Percentiles rank a stretch among this genome's conserved stretches.
Evolutionary conservation across 2,329 filamentous ascomycete species (phyloP).

Genomic region (Paracorniculantispora psalliotae): DNA sequence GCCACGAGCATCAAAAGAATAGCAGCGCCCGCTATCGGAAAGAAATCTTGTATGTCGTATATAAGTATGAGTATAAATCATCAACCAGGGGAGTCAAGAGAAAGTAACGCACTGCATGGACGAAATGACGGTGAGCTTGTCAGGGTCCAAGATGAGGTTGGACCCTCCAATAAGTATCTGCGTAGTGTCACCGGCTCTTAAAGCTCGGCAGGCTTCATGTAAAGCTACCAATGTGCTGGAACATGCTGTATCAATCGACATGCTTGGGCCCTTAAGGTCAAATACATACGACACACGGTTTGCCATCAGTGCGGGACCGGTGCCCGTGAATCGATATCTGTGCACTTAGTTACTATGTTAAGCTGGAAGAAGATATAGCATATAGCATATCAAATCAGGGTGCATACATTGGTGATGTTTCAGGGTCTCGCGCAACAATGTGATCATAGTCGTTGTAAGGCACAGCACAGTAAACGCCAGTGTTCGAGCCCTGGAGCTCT

Average conservation of each 20-base stretch:
- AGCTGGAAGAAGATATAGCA: neutral
- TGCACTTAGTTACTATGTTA: no score
- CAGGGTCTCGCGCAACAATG: neutral
- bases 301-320: neutral
- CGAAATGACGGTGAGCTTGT: no score
- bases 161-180: conserved; percentile 36
- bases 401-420: neutral
- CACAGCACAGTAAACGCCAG: neutral
- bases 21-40: conserved; percentile 20
- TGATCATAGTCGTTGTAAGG: neutral
- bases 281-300: conserved; percentile 39
- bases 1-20: conserved; percentile 37
- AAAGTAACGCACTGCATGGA: no score
- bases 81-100: neutral
- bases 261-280: conserved; percentile 25
- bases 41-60: no score
- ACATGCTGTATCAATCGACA: conserved; percentile 35
- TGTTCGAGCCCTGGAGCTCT: neutral
- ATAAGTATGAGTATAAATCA: neutral
- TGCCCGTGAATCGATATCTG: no score
- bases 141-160: conserved; percentile 18
- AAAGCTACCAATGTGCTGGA: conserved; percentile 31
- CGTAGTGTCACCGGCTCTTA: conserved; percentile 17
- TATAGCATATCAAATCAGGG: neutral
- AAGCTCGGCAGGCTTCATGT: conserved; percentile 23